Evolutionary conservation across 2,329 filamentous ascomycete genomes (phyloP), one percentile per base, ranked within the genome.

Genomic region (Colletotrichum scovillei): DNA sequence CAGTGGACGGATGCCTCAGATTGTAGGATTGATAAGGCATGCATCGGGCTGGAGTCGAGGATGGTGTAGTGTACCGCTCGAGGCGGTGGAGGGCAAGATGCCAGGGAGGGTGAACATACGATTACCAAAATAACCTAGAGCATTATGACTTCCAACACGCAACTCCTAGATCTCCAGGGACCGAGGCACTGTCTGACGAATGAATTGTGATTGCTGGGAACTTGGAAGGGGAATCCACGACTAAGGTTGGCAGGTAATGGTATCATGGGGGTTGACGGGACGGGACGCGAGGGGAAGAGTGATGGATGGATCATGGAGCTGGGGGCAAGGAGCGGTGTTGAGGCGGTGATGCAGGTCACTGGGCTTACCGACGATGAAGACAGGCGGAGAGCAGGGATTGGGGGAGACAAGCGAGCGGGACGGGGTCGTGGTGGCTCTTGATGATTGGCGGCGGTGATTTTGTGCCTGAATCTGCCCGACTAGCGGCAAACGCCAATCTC

Each of bases 381-480:
- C 19, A 30, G 49, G 71, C 60, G 60, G 67, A 62, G 67, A n/a
- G 49, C 71, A 69, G 60, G 71, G 71, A 52, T 66, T 32, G 22
- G 42, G 22, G 28, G 38, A 46, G 38, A 55, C 60, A 59, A 56
- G 46, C n/a, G 67, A 66, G 46, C 58, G 28, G 67, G 57, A 59
- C 24, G 55, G 67, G 67, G 71, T 71, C 38, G n/a, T n/a, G 56
- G 38, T 56, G 67, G 67, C 26, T 24, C 60, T 28, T 26, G 8
- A 22, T 71, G 71, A 71, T 73, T 73, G 71, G 71, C 22, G 55
- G 42, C 19, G 56, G 60, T 35, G 60, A 22, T 66, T 70, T 73
- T 71, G 71, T 73, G 71, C 71, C 71, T 73, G 71, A 73, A 70
- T 73, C 62, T 73, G 71, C 71, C 71, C 71, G 71, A 73, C 71